These are phyloP conservation scores for Boletus calvinii DNA, from an alignment of 1,284 basidiomycete genomes.

Conservation along the genomic window DNA sequence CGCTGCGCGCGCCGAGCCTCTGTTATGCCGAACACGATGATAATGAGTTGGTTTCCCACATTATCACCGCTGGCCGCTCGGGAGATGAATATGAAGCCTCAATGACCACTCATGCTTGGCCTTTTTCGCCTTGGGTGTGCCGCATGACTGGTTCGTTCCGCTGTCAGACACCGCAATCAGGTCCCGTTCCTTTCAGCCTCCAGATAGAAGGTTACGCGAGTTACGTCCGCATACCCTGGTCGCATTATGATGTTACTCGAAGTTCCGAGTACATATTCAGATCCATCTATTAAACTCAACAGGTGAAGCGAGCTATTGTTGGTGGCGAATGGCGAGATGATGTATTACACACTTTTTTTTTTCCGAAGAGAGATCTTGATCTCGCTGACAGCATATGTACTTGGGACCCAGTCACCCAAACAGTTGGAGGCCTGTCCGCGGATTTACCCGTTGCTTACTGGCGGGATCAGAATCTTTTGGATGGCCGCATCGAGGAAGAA, in stretches of 20 bases:
- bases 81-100: conserved; percentile 46
- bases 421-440: not conserved
- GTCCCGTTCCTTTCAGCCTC: not conserved
- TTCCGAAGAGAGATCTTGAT: not conserved
- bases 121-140: conserved; percentile 11
- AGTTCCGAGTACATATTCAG: not conserved
- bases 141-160: conserved; percentile 59
- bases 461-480: not conserved
- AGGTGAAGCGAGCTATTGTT: not conserved
- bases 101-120: conserved; percentile 42
- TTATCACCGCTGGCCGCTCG: conserved; percentile 42
- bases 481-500: not conserved
- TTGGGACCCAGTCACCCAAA: not conserved
- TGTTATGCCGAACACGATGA: conserved; percentile 24
- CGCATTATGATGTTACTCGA: not conserved
- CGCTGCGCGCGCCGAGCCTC: conserved; percentile 10
- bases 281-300: conserved; percentile 7
- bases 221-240: conserved; percentile 9
- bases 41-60: conserved; percentile 34
- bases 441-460: conserved; percentile 9
- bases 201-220: not conserved
- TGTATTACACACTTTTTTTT: not conserved
- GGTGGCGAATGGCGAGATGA: not conserved
- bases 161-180: conserved; percentile 52
- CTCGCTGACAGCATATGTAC: not conserved